Percentiles rank a stretch among this genome's conserved stretches.
Evolutionary conservation across 2,329 filamentous ascomycete species (phyloP).

Genomic region (Colletotrichum endophyticum): DNA sequence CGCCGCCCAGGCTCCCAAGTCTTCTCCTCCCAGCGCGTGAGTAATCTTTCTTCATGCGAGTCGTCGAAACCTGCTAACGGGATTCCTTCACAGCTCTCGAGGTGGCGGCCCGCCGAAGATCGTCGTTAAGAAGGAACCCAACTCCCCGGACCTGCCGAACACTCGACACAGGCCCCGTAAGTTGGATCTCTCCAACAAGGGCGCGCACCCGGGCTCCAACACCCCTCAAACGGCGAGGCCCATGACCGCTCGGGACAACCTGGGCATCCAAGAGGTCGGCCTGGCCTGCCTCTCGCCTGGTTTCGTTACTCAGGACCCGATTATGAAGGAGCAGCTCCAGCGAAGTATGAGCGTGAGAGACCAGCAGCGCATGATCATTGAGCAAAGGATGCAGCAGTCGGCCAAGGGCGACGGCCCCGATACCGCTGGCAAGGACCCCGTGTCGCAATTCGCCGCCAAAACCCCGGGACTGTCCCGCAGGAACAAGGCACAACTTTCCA

Average conservation of each 20-base stretch:
- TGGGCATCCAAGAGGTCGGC: slow-evolving; percentile 90
- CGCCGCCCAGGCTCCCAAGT: slow-evolving; percentile 47
- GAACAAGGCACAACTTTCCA: slow-evolving; percentile 86
- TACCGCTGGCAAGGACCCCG: slow-evolving; percentile 52
- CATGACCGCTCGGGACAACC: slow-evolving; percentile 77
- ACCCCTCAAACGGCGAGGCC: slow-evolving; percentile 70
- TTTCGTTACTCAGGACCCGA: slow-evolving; percentile 95
- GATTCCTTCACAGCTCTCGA: slow-evolving; percentile 46
- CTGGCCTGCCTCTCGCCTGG: slow-evolving; percentile 94
- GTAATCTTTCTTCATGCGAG: slow-evolving; percentile 27
- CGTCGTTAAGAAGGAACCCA: slow-evolving; percentile 94
- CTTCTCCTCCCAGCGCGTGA: slow-evolving; percentile 66
- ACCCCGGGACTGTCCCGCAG: slow-evolving; percentile 76
- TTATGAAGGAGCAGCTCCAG: slow-evolving; percentile 94
- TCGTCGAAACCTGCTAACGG: slow-evolving; percentile 4
- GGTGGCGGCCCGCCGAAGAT: slow-evolving; percentile 73
- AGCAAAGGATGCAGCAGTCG: slow-evolving; percentile 84
- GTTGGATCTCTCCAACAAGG: slow-evolving; percentile 74
- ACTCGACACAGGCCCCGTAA: slow-evolving; percentile 76
- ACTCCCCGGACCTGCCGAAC: slow-evolving; percentile 79
- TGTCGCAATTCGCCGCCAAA: slow-evolving; percentile 62
- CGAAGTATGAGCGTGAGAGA: slow-evolving; percentile 92
- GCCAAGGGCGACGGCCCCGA: slow-evolving; percentile 75
- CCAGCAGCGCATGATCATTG: slow-evolving; percentile 93
- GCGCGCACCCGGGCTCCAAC: slow-evolving; percentile 53